Base-by-base conservation (phyloP, 306 rosid genomes). In the Vicia faba region DNA sequence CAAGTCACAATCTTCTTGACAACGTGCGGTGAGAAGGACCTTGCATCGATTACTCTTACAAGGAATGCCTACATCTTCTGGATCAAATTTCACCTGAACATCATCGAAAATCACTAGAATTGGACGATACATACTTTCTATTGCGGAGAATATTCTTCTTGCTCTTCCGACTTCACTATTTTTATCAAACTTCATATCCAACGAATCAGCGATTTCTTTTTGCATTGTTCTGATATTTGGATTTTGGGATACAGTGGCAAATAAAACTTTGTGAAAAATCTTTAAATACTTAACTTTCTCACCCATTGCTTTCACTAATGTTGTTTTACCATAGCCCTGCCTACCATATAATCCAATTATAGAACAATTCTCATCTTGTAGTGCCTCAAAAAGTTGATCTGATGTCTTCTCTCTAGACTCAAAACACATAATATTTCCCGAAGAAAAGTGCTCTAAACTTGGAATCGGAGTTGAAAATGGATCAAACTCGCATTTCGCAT, bases 251-350 rank as follows among this genome's bases (percentile, higher is more conserved):
- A 54, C 77, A 5, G 23, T 40, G 44, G 20, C 53, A 43, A 29
- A 49, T 7, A 49, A 18, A 49, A 49, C 55, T 1, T 46, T 11
- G 8, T 8, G 12, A 49, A 49, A 49, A 18, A 49, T 49, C 13
- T 9, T 49, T 18, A 8, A 18, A 49, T 16, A 8, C 50, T 28
- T 43, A 20, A 64, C 65, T 43, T 55, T 54, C 23, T 73, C 41
- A 11, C 46, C 49, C 23, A 54, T 55, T 41, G 46, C 71, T 73
- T 29, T 73, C 7, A 2, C 78, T 64, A 73, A 18, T 12, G 11
- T 55, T 41, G 71, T 73, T 31, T 73, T 64, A 4, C 78, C 78
- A 18, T 59, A 73, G 2, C 78, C 78, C 0, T 60, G 12, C 59
- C 36, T 64, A 45, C 78, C 78, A 40, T 46, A 46, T 8, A 46